A percentile compares a stretch with the other conserved stretches of the same genome.
Evolutionary conservation across 1,284 basidiomycete species (phyloP).

Genomic region (Apiotrichum sp.): DNA sequence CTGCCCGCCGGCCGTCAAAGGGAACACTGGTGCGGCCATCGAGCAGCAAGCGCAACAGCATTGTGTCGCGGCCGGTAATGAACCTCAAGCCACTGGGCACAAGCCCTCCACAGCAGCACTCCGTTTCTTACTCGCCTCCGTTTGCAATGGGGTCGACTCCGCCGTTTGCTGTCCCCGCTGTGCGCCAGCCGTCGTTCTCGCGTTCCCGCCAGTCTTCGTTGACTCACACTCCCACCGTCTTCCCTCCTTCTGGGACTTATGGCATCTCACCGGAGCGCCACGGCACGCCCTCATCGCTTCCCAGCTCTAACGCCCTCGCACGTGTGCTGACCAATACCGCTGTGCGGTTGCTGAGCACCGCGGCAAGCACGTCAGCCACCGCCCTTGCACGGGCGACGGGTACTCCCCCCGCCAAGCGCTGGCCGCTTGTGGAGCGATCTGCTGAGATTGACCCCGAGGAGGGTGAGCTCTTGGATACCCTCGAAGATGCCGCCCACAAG

Average conservation of each 20-base stretch:
- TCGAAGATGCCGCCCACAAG: conserved; percentile 92
- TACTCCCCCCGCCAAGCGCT: conserved; percentile 19
- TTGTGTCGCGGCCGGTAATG: conserved; percentile 41
- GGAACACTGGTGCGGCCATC: conserved; percentile 40
- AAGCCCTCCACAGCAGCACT: conserved; percentile 6
- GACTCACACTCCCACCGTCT: conserved; percentile 30
- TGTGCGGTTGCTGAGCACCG: conserved; percentile 78
- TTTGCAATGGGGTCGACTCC: conserved; percentile 47
- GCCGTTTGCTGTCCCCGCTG: conserved; percentile 42
- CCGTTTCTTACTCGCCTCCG: conserved; percentile 45
- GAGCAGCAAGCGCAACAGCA: conserved; percentile 37
- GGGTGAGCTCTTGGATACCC: conserved; percentile 62
- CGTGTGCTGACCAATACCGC: conserved; percentile 81
- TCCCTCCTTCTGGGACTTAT: conserved; percentile 27
- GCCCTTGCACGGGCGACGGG: conserved; percentile 39
- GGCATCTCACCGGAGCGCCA: conserved; percentile 15
- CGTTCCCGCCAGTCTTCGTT: conserved; percentile 32
- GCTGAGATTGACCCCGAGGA: conserved; percentile 62
- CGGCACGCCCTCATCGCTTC: conserved; percentile 34
- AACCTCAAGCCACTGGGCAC: conserved; percentile 30
- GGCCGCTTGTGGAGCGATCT: conserved; percentile 30
- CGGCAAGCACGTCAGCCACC: conserved; percentile 44
- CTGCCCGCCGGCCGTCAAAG: conserved; percentile 36
- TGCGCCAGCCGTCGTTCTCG: conserved; percentile 11
- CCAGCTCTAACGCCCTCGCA: conserved; percentile 61